Percentiles rank a stretch among this genome's conserved stretches.
Conservation (phyloP, 495 filamentous ascomycete species). For the Chaetomium cochliodes region DNA sequence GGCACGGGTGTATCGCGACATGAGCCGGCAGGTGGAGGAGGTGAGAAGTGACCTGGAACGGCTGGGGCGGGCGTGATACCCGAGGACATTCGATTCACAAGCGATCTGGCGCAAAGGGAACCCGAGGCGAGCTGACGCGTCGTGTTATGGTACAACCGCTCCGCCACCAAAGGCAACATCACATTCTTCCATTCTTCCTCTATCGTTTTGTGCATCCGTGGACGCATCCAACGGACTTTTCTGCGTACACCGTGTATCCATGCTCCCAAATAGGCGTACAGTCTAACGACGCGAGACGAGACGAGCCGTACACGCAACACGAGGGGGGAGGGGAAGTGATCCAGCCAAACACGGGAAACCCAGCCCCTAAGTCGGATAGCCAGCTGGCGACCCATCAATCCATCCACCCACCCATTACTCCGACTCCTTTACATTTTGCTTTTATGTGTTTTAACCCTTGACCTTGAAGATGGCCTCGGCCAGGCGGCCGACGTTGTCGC, state of each 20-base stretch:
- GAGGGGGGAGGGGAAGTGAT: slow-evolving; percentile 5
- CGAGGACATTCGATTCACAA: background rate
- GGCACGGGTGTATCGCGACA: slow-evolving; percentile 57
- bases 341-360: slow-evolving; percentile 16
- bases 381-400: slow-evolving; percentile 19
- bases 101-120: background rate
- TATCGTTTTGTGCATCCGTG: slow-evolving; percentile 9
- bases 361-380: slow-evolving; percentile 1
- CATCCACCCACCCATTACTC: slow-evolving; percentile 21
- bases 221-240: slow-evolving; percentile 7
- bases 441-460: slow-evolving; percentile 50
- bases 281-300: slow-evolving; percentile 4
- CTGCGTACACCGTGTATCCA: slow-evolving; percentile 1
- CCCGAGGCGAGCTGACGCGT: slow-evolving; percentile 11
- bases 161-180: slow-evolving; percentile 5
- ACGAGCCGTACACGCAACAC: slow-evolving; percentile 6
- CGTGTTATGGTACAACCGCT: background rate
- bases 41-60: slow-evolving; percentile 58
- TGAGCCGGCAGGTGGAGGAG: slow-evolving; percentile 55
- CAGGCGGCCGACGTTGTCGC: slow-evolving; percentile 86
- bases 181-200: background rate
- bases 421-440: background rate
- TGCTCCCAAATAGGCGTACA: background rate
- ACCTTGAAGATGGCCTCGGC: slow-evolving; percentile 96
- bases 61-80: slow-evolving; percentile 38